Base-by-base conservation (phyloP, 345 rosid species). In the Citrus inodora region DNA sequence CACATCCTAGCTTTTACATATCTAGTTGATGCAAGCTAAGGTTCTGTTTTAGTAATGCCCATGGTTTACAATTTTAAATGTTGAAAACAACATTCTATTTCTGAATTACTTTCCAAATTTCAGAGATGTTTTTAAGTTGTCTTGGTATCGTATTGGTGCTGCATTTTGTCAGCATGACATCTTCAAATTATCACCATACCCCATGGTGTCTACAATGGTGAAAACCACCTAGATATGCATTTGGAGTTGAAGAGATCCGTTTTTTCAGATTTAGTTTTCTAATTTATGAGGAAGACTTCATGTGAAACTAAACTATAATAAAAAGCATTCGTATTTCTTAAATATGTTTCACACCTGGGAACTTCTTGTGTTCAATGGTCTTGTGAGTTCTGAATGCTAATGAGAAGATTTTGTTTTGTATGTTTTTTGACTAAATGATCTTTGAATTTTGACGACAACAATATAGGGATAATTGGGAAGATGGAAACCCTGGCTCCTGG, bases 401-500 rank as follows among this genome's bases (percentile, higher is more conserved):
- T 32, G n/a, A 58, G 51, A 35, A 22, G 33, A 42, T 30, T 62
- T 46, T 70, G 22, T 65, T 76, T 27, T 61, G 38, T n/a, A 32
- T 65, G 2, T 24, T 16, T 55, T 69, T 28, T 72, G 5, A 40
- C 59, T 64, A 28, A 70, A 14, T 58, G 74, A 28, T 56, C 53
- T 7, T 65, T 68, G 77, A 51, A 7, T 70, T 70, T 30, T 73
- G 35, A 22, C 51, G 28, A 62, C 1, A 63, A 76, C n/a, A 78
- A 80, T 79, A 65, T 70, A 95, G 97, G 91, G 97, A 92, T 82
- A 92, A 90, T 71, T 92, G 98, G 94, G 99, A 95, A 86, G 99
- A 92, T n/a, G 96, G 91, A 33, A 95, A 95, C 80, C 99, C 97
- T 27, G 98, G 71, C 33, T 88, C 98, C 42, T 95, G 98, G 98